Percentiles rank a stretch among this genome's conserved stretches.
Conservation (phyloP, 805 yeast genomes). For the Ogataea henricii region DNA sequence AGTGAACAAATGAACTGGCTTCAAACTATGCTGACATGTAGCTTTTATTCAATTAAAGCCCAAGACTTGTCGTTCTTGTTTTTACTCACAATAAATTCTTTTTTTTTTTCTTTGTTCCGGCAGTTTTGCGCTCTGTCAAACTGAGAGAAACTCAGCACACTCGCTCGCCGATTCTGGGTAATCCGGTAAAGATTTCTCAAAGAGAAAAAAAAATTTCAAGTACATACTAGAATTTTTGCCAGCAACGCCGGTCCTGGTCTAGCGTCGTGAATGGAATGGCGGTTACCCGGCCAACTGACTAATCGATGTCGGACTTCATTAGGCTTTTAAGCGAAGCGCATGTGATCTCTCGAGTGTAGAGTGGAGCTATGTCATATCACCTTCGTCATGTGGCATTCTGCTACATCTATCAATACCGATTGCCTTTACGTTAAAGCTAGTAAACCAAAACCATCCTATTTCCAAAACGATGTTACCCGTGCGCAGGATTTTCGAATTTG, state of each 20-base stretch:
- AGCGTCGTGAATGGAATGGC: not conserved
- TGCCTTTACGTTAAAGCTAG: not conserved
- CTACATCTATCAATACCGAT: no score
- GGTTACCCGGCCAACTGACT: not conserved
- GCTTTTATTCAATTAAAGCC: not conserved
- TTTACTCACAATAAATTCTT: not conserved
- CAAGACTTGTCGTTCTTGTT: not conserved
- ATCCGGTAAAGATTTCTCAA: not conserved
- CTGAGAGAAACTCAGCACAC: not conserved
- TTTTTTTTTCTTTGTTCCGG: slow-evolving; percentile 5
- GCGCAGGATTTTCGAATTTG: not conserved
- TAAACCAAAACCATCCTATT: no score
- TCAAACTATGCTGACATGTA: slow-evolving; percentile 1
- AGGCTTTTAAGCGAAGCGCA: no score
- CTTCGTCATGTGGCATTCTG: no score
- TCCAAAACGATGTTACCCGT: not conserved
- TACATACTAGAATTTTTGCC: no score
- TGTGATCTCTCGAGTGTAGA: no score
- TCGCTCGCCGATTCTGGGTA: slow-evolving; percentile 2
- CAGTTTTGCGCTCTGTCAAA: slow-evolving; percentile 5
- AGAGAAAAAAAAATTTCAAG: not conserved
- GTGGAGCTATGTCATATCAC: no score
- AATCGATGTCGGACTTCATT: no score
- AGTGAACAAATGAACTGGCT: not conserved
- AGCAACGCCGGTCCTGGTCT: no score